Base-by-base conservation (phyloP, 225 moss, liverwort and hornwort genomes). In the Sphagnum tenellum region DNA sequence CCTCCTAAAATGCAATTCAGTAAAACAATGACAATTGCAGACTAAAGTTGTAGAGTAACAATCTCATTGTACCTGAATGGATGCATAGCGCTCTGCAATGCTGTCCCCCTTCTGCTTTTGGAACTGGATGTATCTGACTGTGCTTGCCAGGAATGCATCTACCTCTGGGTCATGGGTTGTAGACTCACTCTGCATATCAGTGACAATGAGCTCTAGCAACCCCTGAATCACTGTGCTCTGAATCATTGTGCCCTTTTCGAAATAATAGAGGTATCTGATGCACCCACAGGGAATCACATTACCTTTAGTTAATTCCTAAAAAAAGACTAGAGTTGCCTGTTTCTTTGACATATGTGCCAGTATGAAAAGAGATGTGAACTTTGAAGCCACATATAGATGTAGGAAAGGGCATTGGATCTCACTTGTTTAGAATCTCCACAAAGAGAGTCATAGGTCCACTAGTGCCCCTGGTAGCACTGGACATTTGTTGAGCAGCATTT, bases 381-480 rank as follows among this genome's bases (percentile, higher is more conserved):
- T 29, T 29, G 29, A 29, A 29, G 29, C 29, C 29, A 29, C 1
- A 29, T 29, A 29, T 29, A 29, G 29, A 29, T 29, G 29, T 29
- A 68, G 29, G 7, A 49, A 56, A 12, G 55, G 47, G 52, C 50
- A 56, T 12, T 52, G 48, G 46, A 60, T 66, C 81, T 45, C 79
- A 96, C 96, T 90, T 98, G 72, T 98, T 98, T 10, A 98, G 77
- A 60, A 98, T 92, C 70, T 98, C 96, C 54, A 93, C 92, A 75
- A 98, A 98, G 62, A 98, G 87, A 59, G 90, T 90, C 83, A 89
- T 66, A 0, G 93, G 87, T 55, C 96, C 93, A 70, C 80, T 87
- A 70, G 79, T 87, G 55, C 89, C 92, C 79, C 83, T 75, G 48
- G 92, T 90, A 60, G 92, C 90, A 74, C 90, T 90, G 1, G 96